Conservation (phyloP, 2,329 filamentous ascomycete species). For the Pseudocercospora vitis region DNA sequence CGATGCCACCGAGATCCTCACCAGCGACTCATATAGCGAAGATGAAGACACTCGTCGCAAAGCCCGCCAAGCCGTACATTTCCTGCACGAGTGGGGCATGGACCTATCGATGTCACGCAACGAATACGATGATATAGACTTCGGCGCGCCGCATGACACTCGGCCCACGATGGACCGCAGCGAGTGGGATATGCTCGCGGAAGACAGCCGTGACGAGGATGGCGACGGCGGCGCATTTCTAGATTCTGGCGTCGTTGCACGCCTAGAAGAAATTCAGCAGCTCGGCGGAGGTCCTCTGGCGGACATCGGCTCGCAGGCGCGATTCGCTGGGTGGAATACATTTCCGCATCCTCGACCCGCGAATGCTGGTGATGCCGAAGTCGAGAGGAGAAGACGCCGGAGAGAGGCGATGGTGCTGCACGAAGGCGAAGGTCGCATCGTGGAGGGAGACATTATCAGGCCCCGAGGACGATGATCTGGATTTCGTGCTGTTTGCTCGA, state of each 20-base stretch:
- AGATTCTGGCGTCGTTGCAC: constrained; percentile 13
- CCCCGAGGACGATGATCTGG: not conserved
- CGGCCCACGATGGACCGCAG: constrained; percentile 11
- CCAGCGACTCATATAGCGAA: constrained; percentile 19
- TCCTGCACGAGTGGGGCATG: constrained; percentile 29
- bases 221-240: no score
- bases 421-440: constrained; percentile 67
- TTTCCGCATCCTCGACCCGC: constrained; percentile 12
- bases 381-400: constrained; percentile 66
- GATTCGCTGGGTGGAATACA: constrained; percentile 25
- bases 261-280: constrained; percentile 20
- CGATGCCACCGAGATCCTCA: constrained; percentile 21
- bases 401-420: constrained; percentile 89
- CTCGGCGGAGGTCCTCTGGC: constrained; percentile 60
- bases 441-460: constrained; percentile 66
- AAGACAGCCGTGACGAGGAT: constrained; percentile 7
- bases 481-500: no score
- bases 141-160: not conserved
- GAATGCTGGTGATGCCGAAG: constrained; percentile 59
- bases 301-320: constrained; percentile 40
- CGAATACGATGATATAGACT: constrained; percentile 6
- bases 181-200: constrained; percentile 14
- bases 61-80: constrained; percentile 24
- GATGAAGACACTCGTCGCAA: constrained; percentile 17
- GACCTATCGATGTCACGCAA: constrained; percentile 23